phyloP scores from a whole-genome alignment of 768 basidiomycete species.

The Amyloporia xantha region DNA sequence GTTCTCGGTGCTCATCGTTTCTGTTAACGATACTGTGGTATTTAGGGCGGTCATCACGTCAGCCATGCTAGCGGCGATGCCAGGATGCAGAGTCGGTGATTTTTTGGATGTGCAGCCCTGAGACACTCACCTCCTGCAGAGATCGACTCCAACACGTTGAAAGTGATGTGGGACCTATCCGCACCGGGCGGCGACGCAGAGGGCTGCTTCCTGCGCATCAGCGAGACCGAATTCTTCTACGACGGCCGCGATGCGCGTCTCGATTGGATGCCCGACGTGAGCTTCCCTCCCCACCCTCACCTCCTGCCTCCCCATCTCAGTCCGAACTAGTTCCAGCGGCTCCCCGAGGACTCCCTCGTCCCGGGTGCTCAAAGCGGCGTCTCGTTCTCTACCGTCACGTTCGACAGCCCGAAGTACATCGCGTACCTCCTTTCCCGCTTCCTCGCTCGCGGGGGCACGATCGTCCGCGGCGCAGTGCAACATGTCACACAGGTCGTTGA shows the following conservation, averaged over 20 bases:
- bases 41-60: slow-evolving; percentile 77
- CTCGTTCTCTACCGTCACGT: slow-evolving; percentile 59
- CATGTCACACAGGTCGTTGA: slow-evolving; percentile 65
- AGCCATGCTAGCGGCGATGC: slow-evolving; percentile 46
- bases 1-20: slow-evolving; percentile 19
- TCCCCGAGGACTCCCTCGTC: slow-evolving; percentile 30
- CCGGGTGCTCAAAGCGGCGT: slow-evolving; percentile 41
- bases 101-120: neutral
- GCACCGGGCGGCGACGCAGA: slow-evolving; percentile 48
- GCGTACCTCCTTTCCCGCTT: slow-evolving; percentile 60
- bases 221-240: slow-evolving; percentile 54
- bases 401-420: slow-evolving; percentile 60
- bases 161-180: slow-evolving; percentile 70
- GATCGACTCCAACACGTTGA: slow-evolving; percentile 68
- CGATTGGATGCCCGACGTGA: slow-evolving; percentile 30
- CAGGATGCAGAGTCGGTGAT: slow-evolving; percentile 47
- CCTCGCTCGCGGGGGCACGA: slow-evolving; percentile 48
- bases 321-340: neutral
- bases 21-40: neutral
- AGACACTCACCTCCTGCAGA: slow-evolving; percentile 29
- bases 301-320: slow-evolving; percentile 12
- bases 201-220: slow-evolving; percentile 56
- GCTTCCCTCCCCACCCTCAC: neutral
- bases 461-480: slow-evolving; percentile 53
- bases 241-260: slow-evolving; percentile 30